Evolutionary conservation across 192 early-diverging fungal species (phyloP), one percentile per base, ranked within the genome.

Genomic region (Coemansia sp.): DNA sequence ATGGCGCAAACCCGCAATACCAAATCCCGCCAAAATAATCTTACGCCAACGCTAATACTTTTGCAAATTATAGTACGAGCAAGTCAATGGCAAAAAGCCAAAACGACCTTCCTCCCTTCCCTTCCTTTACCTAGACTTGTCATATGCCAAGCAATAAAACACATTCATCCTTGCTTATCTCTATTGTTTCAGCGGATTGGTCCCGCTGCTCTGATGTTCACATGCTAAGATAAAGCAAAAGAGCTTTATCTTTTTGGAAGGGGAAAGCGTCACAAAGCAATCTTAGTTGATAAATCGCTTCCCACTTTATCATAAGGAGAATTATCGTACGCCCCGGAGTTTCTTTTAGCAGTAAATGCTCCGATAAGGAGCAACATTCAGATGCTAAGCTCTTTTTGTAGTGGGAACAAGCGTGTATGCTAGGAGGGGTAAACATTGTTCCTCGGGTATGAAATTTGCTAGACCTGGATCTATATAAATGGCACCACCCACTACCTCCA

Each of bases 301-400:
- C 38, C 1, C 13, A 4, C 38, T 41, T 15, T 41, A 17, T 38
- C 50, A 62, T 41, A 64, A 64, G 62, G 62, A 20, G 62, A 41
- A 44, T 63, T 61, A 30, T 41, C 28, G 7, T 28, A 22, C 30
- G 23, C 31, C 31, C 30, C 34, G 53, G n/a, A 20, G 31, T 42
- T 54, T 19, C 37, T 23, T 38, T 37, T 15, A 8, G 22, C 29
- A 37, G 23, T 44, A 61, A 68, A 68, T 62, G 53, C 66, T 68
- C 66, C 66, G 66, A 68, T 68, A 68, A 68, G 66, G 48, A 40
- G 29, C 40, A 41, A 41, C 38, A 41, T 41, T 17, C 38, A 41
- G 38, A 1, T 41, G 38, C 15, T 41, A 41, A 13, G 38, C 38
- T 41, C 13, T 13, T n/a, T n/a, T n/a, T n/a, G n/a, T n/a, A 17